Evolutionary conservation across 805 yeast species (phyloP).

Genomic region (Debaryomyces tyrocola): DNA sequence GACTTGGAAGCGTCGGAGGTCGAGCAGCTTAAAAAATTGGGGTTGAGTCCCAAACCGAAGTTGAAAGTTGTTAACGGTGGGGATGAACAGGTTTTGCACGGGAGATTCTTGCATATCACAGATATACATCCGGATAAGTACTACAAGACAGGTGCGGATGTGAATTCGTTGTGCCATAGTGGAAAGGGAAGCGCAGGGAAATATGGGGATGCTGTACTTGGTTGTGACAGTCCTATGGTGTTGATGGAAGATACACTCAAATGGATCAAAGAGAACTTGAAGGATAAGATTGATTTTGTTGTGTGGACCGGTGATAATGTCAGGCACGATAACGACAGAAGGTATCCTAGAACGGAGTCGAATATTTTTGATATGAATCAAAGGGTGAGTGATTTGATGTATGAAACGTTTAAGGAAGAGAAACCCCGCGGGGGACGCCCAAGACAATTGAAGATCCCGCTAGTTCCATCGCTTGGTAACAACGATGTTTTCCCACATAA

Average conservation of each 20-base stretch:
- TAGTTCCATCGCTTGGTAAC: slow-evolving; percentile 78
- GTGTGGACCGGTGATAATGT: slow-evolving; percentile 92
- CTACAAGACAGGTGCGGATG: slow-evolving; percentile 52
- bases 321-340: slow-evolving; percentile 80
- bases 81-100: slow-evolving; percentile 47
- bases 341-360: slow-evolving; percentile 68
- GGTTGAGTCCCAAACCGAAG: slow-evolving; percentile 35
- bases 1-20: slow-evolving; percentile 1
- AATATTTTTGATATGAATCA: slow-evolving; percentile 72
- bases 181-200: slow-evolving; percentile 56
- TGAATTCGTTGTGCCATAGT: slow-evolving; percentile 57
- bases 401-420: slow-evolving; percentile 51
- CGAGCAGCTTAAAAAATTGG: slow-evolving; percentile 17
- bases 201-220: slow-evolving; percentile 72
- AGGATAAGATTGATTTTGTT: slow-evolving; percentile 79
- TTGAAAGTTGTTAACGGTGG: slow-evolving; percentile 22
- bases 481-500: slow-evolving; percentile 91
- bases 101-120: slow-evolving; percentile 81
- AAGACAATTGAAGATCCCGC: slow-evolving; percentile 41
- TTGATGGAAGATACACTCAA: slow-evolving; percentile 61
- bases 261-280: slow-evolving; percentile 65
- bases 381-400: slow-evolving; percentile 52
- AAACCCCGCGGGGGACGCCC: slow-evolving; percentile 39
- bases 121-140: slow-evolving; percentile 83
- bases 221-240: slow-evolving; percentile 74